A percentile compares a stretch with the other conserved stretches of the same genome.
phyloP scores from a whole-genome alignment of 2,329 filamentous ascomycete species.

The Bipolaris sorokiniana region DNA sequence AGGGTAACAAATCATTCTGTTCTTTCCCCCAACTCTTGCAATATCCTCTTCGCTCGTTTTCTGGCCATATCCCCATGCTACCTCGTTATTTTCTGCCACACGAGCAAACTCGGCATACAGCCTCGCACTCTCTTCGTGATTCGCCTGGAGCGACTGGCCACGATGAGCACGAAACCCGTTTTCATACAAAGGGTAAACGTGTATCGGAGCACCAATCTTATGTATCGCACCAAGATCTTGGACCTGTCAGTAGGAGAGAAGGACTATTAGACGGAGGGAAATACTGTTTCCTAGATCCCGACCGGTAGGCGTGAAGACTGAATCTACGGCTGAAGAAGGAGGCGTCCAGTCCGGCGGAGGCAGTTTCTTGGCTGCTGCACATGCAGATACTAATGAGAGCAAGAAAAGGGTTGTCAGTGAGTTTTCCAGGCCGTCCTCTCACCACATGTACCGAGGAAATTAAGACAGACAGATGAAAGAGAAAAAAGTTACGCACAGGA shows the following conservation, averaged over 20 bases:
- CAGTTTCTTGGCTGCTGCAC: conserved; percentile 58
- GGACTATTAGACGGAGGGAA: conserved; percentile 21
- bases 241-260: conserved; percentile 21
- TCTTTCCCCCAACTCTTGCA: conserved; percentile 60
- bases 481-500: conserved; percentile 52
- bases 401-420: neutral
- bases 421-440: neutral
- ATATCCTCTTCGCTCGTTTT: conserved; percentile 59
- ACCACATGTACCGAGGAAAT: neutral
- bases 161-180: conserved; percentile 66
- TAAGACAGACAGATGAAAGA: neutral
- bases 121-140: conserved; percentile 63
- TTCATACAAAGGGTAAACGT: conserved; percentile 72
- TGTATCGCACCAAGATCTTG: conserved; percentile 64
- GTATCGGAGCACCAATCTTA: conserved; percentile 66
- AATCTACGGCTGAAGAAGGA: conserved; percentile 54
- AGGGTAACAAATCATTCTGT: conserved; percentile 72
- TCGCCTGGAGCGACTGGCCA: conserved; percentile 61
- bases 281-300: conserved; percentile 53
- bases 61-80: conserved; percentile 64
- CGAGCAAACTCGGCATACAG: conserved; percentile 67
- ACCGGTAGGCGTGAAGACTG: conserved; percentile 60
- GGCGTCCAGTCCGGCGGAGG: conserved; percentile 67
- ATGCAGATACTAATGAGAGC: conserved; percentile 54
- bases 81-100: conserved; percentile 60